Percentiles rank a stretch among this genome's conserved stretches.
Evolutionary conservation across 2,329 filamentous ascomycete genomes (phyloP).

Genomic region (Phaeosphaeria sp.): DNA sequence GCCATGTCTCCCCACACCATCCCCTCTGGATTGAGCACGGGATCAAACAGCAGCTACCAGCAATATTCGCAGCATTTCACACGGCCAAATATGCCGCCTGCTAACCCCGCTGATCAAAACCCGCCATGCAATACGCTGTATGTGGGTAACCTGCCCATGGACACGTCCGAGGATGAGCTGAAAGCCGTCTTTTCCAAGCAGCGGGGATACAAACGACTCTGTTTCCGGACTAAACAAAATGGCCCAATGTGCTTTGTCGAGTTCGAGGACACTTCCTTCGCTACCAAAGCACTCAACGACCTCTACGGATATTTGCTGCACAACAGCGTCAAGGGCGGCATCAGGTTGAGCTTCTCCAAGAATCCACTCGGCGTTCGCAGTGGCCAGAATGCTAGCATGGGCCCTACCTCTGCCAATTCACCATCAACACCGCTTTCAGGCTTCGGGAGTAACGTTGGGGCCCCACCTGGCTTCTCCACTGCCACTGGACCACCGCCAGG

Average conservation of each 20-base stretch:
- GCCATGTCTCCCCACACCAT: conserved; percentile 61
- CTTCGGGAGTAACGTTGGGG: conserved; percentile 63
- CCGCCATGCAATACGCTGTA: conserved; percentile 98
- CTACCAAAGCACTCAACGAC: conserved; percentile 88
- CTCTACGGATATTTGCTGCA: conserved; percentile 86
- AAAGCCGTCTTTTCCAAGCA: conserved; percentile 93
- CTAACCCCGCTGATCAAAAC: conserved; percentile 94
- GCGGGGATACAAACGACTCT: conserved; percentile 92
- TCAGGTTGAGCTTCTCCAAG: conserved; percentile 95
- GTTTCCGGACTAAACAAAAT: conserved; percentile 92
- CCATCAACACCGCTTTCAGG: conserved; percentile 61
- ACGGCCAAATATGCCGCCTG: conserved; percentile 77
- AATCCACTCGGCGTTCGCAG: conserved; percentile 93
- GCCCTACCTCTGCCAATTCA: conserved; percentile 57
- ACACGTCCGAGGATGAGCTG: conserved; percentile 93
- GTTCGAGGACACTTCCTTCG: conserved; percentile 91
- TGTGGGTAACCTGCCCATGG: conserved; percentile 92
- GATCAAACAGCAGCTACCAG: conserved; percentile 60
- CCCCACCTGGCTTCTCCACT: conserved; percentile 65
- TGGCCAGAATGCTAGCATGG: conserved; percentile 66
- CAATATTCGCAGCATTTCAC: conserved; percentile 64
- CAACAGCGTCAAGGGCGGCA: conserved; percentile 93
- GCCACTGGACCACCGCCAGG: conserved; percentile 83
- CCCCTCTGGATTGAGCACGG: conserved; percentile 60
- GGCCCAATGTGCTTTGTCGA: conserved; percentile 99